Evolutionary conservation across 1,139 yeast genomes (phyloP), one percentile per base, ranked within the genome.

Genomic region (Kodamaea sp.): DNA sequence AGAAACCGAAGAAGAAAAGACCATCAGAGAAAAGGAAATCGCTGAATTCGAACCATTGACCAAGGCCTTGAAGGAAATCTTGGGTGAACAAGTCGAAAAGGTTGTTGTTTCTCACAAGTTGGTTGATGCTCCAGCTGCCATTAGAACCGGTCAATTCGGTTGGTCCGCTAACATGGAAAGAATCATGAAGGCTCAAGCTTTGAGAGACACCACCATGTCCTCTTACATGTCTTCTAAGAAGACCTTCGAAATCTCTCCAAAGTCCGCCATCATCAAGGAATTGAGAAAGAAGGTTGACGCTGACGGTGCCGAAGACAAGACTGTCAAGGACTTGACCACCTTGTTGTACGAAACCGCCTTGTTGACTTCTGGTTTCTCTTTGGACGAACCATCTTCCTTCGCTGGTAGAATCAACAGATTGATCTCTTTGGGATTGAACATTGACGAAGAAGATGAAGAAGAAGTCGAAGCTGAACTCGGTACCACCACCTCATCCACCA

Each of bases 91-190:
- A 75, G 98, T 92, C 59, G 99, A 94, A 79, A 94, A 94, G 79
- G 98, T 94, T 72, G 90, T 90, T 63, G 96, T 94, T 52, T 90
- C 98, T 50, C 94, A 90, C 78, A 89, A 88, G 76, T 83, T 94
- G 63, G 89, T 89, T 57, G 97, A 90, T 61, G 94, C 98, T 40
- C 99, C 99, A 69, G 98, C 98, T 68, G 98, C 98, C 56, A 90
- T 92, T 66, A 89, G 97, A 81, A 92, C 98, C 54, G 97, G 97
- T 57, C 98, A 92, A 78, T 92, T 92, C 69, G 98, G 99, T 67
- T 92, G 99, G 99, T 92, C 98, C 54, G 99, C 99, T 59, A 92
- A 92, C 80, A 94, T 94, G 98, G 99, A 92, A 78, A 92, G 98
- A 84, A 92, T 92, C 79, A 94, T 92, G 99, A 92, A 92, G 80